Percentiles rank a stretch among this genome's conserved stretches.
Evolutionary conservation across 306 rosid species (phyloP).

Genomic region (Pterocarpus santalinus): DNA sequence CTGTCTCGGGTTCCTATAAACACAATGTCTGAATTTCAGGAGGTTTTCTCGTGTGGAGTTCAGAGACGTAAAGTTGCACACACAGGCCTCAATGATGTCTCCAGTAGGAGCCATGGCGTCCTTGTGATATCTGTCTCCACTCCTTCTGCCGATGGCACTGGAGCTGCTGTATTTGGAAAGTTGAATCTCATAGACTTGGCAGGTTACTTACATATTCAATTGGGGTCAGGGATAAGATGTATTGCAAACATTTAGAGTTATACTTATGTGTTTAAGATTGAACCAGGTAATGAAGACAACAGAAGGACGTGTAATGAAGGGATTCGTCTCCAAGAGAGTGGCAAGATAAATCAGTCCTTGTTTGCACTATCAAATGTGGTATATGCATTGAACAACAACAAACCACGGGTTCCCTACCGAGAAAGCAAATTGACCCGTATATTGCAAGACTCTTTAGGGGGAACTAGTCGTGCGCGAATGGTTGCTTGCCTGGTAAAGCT

Average conservation of each 20-base stretch:
- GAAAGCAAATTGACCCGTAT: constrained; percentile 97
- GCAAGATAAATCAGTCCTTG: constrained; percentile 91
- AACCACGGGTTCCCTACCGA: constrained; percentile 77
- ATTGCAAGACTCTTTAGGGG: constrained; percentile 93
- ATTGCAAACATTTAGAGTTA: constrained; percentile 28
- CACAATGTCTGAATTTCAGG: constrained; percentile 73
- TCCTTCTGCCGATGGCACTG: constrained; percentile 54
- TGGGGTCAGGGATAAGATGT: constrained; percentile 21
- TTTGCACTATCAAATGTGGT: constrained; percentile 94
- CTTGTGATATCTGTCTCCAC: constrained; percentile 78
- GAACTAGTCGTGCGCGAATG: constrained; percentile 85
- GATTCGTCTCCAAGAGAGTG: constrained; percentile 95
- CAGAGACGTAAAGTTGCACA: constrained; percentile 86
- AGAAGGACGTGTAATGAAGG: constrained; percentile 93
- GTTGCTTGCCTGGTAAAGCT: constrained; percentile 90
- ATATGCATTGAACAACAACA: constrained; percentile 85
- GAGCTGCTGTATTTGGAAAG: constrained; percentile 65
- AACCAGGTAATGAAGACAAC: constrained; percentile 92
- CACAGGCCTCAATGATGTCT: constrained; percentile 88
- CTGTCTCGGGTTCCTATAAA: constrained; percentile 69
- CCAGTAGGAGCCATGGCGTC: constrained; percentile 96
- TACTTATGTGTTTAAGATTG: constrained; percentile 35
- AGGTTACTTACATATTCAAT: constrained; percentile 58
- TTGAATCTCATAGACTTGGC: constrained; percentile 97
- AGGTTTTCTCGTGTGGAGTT: constrained; percentile 67